Conservation (phyloP, 257 asterid species). For the Solanum sitiens region DNA sequence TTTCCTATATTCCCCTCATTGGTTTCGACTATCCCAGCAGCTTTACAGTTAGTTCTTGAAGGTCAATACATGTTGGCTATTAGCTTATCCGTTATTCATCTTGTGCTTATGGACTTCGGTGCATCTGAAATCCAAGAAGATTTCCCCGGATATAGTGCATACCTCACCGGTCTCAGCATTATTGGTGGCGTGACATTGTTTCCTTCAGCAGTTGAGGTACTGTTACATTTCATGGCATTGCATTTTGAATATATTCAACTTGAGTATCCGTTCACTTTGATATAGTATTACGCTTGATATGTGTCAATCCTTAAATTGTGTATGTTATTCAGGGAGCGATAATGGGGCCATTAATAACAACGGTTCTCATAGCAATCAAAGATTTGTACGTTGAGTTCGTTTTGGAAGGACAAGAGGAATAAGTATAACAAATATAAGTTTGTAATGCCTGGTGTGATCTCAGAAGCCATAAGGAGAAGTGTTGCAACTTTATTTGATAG, state of each 20-base stretch:
- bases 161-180: slow-evolving; percentile 68
- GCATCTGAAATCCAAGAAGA: slow-evolving; percentile 74
- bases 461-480: background rate
- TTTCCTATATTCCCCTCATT: slow-evolving; percentile 51
- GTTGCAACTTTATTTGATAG: background rate
- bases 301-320: background rate
- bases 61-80: slow-evolving; percentile 47
- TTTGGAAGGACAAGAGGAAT: slow-evolving; percentile 31
- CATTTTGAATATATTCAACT: background rate
- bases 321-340: slow-evolving; percentile 53
- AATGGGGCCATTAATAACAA: slow-evolving; percentile 70
- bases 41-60: slow-evolving; percentile 51
- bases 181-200: slow-evolving; percentile 83
- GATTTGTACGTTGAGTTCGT: slow-evolving; percentile 61
- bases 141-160: slow-evolving; percentile 67
- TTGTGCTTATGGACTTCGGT: slow-evolving; percentile 64
- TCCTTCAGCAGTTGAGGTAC: slow-evolving; percentile 59
- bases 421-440: background rate
- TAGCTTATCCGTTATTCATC: slow-evolving; percentile 37
- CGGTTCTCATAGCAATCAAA: slow-evolving; percentile 57
- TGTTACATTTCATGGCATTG: background rate
- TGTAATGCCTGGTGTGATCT: background rate
- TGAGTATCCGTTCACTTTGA: background rate
- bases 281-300: background rate
- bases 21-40: slow-evolving; percentile 65